A percentile compares a stretch with the other conserved stretches of the same genome.
phyloP scores from a whole-genome alignment of 805 yeast genomes.

The Yamadazyma olivae region DNA sequence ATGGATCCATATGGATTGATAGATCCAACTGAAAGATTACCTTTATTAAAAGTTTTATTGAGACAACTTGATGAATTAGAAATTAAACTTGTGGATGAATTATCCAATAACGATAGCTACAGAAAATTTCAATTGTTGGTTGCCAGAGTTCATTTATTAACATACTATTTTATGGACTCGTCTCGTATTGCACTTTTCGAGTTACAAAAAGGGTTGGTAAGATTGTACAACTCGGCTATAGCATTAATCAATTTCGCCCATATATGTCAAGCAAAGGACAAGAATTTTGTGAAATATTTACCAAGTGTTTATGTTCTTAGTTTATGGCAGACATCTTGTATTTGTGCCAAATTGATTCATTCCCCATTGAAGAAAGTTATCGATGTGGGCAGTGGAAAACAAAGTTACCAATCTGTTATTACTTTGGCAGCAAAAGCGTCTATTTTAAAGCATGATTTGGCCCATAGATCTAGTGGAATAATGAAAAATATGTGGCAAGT shows the following conservation, averaged over 20 bases:
- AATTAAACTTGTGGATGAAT: conserved; percentile 41
- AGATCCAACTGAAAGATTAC: conserved; percentile 67
- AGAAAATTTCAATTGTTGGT: conserved; percentile 67
- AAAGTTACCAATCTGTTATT: conserved; percentile 64
- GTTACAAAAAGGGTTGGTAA: conserved; percentile 67
- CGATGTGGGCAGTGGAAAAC: conserved; percentile 70
- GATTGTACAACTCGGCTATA: conserved; percentile 77
- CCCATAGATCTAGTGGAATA: conserved; percentile 88
- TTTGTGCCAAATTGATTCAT: conserved; percentile 74
- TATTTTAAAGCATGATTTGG: conserved; percentile 85
- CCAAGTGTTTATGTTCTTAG: conserved; percentile 81
- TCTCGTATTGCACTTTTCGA: conserved; percentile 52
- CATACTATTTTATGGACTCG: conserved; percentile 78
- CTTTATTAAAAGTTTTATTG: conserved; percentile 67
- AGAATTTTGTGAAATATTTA: conserved; percentile 65
- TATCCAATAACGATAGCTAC: conserved; percentile 51
- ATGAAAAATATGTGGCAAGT: conserved; percentile 94
- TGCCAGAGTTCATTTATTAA: conserved; percentile 75
- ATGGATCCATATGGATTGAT: conserved; percentile 64
- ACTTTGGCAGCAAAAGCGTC: conserved; percentile 74
- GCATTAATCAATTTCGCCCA: conserved; percentile 67
- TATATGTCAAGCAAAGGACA: conserved; percentile 55
- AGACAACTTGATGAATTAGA: conserved; percentile 78
- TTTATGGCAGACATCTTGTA: conserved; percentile 90
- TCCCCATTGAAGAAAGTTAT: conserved; percentile 66